Evolutionary conservation across 371 early-diverging fungal genomes (phyloP), one percentile per base, ranked within the genome.

Genomic region (Funneliformis caledonium): DNA sequence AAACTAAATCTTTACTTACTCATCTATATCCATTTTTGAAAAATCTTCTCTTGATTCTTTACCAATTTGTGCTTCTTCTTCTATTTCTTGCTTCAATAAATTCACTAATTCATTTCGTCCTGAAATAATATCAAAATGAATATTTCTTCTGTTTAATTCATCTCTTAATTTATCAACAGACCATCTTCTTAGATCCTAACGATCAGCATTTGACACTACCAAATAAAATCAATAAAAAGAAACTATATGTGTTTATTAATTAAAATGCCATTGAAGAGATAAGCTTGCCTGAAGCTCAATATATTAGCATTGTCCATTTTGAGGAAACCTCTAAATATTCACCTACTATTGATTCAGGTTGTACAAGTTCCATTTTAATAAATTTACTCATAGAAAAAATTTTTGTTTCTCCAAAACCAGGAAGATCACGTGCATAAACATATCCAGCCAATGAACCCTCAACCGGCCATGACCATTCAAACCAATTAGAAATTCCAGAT

Each of bases 401-500:
- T 14, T 14, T 52, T 0, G 6, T 52, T 19, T 52, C 52, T 16
- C 19, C 52, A 52, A 52, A 52, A 52, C 11, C 14, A 12, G 16
- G 16, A 52, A 52, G 52, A 4, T 52, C 19, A 4, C 5, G 19
- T 4, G 52, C 5, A 52, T 6, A 52, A 52, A 52, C 6, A 62
- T 62, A 62, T 62, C 64, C 31, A 26, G 64, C 64, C 1, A 26
- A 5, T 6, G 22, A 4, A 62, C 64, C 64, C 12, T 62, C 31
- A 0, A 19, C 19, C 2, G 45, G 68, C 45, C 68, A 68, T 1
- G 64, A 62, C 31, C 31, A 62, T 62, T 62, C 64, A 62, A 62
- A 62, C 31, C 64, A 62, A 31, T 62, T 62, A 37, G 68, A 68
- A 6, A 68, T 68, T 68, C 45, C 68, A 42, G 45, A 26, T 62